These are phyloP conservation scores for Ampelomyces quisqualis DNA, from an alignment of 2,329 filamentous ascomycete species.

Conservation along the genomic window DNA sequence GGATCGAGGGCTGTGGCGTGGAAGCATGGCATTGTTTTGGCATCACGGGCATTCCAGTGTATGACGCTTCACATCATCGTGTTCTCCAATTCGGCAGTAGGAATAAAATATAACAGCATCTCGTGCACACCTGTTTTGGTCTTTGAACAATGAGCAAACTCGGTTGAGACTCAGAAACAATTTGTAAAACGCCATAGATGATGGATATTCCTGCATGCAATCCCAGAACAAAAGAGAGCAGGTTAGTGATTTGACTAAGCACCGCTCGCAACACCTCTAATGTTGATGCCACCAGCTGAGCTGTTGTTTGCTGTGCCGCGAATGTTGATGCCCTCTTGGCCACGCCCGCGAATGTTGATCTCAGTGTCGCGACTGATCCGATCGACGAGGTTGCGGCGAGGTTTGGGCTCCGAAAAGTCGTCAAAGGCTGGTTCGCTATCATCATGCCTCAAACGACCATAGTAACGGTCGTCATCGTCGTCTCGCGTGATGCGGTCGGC, in stretches of 20 bases:
- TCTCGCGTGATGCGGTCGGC: slow-evolving; percentile 38
- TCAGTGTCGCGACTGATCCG: slow-evolving; percentile 26
- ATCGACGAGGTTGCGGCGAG: slow-evolving; percentile 21
- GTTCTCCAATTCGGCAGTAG: no score
- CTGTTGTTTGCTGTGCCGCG: slow-evolving; percentile 29
- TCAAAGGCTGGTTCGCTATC: slow-evolving; percentile 26
- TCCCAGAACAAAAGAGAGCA: background rate
- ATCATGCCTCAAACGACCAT: slow-evolving; percentile 37
- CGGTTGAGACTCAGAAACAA: no score
- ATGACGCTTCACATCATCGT: no score
- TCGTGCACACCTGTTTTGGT: background rate
- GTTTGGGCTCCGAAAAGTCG: slow-evolving; percentile 29
- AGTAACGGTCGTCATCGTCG: slow-evolving; percentile 23
- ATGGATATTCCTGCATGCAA: slow-evolving; percentile 4
- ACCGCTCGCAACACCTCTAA: slow-evolving; percentile 38
- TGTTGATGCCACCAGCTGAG: slow-evolving; percentile 27
- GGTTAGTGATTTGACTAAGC: slow-evolving; percentile 18
- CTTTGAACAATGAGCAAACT: background rate
- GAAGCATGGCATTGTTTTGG: no score
- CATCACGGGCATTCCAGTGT: no score
- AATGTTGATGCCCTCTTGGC: slow-evolving; percentile 36
- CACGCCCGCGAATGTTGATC: slow-evolving; percentile 22
- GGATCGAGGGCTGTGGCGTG: background rate
- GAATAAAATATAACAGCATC: no score
- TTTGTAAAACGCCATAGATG: slow-evolving; percentile 3